Conservation (phyloP, 2,329 filamentous ascomycete species). For the Fusarium fracticaudum region DNA sequence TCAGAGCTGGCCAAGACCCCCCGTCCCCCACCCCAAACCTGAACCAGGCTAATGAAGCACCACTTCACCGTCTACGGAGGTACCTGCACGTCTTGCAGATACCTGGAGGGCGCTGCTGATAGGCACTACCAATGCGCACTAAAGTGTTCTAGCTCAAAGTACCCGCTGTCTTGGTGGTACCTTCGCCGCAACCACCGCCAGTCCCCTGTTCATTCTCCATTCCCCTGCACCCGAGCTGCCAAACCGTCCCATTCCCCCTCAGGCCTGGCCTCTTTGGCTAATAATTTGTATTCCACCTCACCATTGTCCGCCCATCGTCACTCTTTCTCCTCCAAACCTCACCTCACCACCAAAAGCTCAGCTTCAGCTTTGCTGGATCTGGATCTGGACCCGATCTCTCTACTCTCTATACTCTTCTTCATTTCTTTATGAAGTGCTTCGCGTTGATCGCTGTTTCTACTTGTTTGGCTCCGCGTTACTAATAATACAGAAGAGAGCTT, state of each 20-base stretch:
- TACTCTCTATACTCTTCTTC: conserved; percentile 22
- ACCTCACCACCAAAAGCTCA: conserved; percentile 8
- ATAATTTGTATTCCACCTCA: conserved; percentile 35
- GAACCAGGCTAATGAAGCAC: conserved; percentile 40
- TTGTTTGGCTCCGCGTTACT: conserved; percentile 27
- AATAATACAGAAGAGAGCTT: conserved; percentile 35
- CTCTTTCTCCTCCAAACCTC: conserved; percentile 23
- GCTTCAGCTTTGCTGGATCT: conserved; percentile 17
- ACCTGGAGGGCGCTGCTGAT: conserved; percentile 12
- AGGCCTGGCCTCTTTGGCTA: not conserved
- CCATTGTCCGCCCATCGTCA: conserved; percentile 28
- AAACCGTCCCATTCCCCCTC: conserved; percentile 40
- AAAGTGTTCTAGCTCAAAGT: conserved; percentile 21
- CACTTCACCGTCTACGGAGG: conserved; percentile 34
- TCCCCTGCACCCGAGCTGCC: conserved; percentile 39
- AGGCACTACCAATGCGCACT: not conserved
- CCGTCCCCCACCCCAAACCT: conserved; percentile 35
- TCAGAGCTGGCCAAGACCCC: conserved; percentile 34
- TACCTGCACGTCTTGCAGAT: conserved; percentile 26
- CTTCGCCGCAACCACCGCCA: conserved; percentile 30
- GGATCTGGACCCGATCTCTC: not conserved
- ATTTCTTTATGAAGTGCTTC: conserved; percentile 30
- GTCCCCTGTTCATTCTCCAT: conserved; percentile 27
- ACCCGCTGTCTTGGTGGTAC: conserved; percentile 26
- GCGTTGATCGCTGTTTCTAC: conserved; percentile 42